Conservation (phyloP, 805 yeast species). For the Starmerella vaccinii region DNA sequence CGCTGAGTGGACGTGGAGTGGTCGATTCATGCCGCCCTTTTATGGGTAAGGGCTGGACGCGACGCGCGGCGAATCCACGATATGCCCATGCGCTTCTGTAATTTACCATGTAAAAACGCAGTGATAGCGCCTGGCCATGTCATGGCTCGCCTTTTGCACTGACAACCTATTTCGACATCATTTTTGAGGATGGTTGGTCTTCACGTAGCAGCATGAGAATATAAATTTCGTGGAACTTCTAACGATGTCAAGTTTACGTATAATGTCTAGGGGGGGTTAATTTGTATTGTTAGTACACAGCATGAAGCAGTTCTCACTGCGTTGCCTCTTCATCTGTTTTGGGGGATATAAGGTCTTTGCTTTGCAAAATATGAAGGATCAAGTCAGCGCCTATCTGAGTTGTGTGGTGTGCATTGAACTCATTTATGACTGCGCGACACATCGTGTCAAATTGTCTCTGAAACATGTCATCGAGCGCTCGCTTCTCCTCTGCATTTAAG, state of each 20-base stretch:
- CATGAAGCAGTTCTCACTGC: no score
- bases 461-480: not conserved
- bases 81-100: not conserved
- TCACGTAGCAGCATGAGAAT: no score
- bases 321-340: not conserved
- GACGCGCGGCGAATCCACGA: not conserved
- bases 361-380: slow-evolving; percentile 5
- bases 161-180: no score
- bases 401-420: not conserved
- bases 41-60: not conserved
- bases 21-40: not conserved
- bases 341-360: not conserved
- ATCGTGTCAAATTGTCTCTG: not conserved
- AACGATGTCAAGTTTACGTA: no score
- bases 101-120: no score
- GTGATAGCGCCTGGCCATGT: no score
- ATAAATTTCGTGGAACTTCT: no score
- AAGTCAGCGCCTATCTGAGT: slow-evolving; percentile 9
- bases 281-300: no score
- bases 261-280: not conserved
- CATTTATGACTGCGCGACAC: not conserved
- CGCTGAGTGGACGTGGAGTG: not conserved
- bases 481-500: not conserved
- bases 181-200: no score
- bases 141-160: no score